A percentile compares a stretch with the other conserved stretches of the same genome.
These are phyloP conservation scores for Blastocystis sp. DNA, from an alignment of 352 stramenopile species.

Conservation along the genomic window DNA sequence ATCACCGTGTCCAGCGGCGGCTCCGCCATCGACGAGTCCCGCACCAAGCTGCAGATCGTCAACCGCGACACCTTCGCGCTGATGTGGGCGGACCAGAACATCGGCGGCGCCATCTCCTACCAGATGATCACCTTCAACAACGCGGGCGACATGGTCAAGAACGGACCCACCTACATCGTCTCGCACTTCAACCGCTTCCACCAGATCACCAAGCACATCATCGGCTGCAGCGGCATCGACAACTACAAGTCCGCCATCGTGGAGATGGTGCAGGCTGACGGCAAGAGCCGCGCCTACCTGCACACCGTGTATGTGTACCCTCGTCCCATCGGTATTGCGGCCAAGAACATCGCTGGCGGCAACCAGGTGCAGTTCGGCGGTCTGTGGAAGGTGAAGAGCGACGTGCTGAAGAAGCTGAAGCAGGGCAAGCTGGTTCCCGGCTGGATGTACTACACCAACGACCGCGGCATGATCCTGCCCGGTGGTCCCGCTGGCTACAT, in stretches of 20 bases:
- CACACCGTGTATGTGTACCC: conserved; percentile 40
- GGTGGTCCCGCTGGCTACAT: conserved; percentile 26
- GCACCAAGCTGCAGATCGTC: conserved; percentile 32
- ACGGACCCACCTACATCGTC: conserved; percentile 13
- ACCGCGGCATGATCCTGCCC: conserved; percentile 23
- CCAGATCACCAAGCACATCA: not conserved
- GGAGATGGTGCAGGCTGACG: not conserved
- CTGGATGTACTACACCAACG: conserved; percentile 63
- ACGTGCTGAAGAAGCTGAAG: not conserved
- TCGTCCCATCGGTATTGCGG: conserved; percentile 59
- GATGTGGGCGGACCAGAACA: conserved; percentile 32
- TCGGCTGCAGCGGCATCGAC: conserved; percentile 15
- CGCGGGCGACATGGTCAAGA: conserved; percentile 10
- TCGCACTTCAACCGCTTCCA: not conserved
- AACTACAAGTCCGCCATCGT: conserved; percentile 51
- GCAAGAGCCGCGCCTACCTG: not conserved
- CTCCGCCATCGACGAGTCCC: conserved; percentile 9
- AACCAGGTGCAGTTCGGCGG: conserved; percentile 61
- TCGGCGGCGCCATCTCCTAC: conserved; percentile 12
- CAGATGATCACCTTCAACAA: conserved; percentile 53
- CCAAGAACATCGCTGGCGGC: conserved; percentile 30
- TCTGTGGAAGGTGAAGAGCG: conserved; percentile 17
- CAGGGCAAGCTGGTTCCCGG: conserved; percentile 5
- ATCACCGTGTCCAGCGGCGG: conserved; percentile 15
- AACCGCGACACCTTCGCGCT: conserved; percentile 20